Percentiles rank a stretch among this genome's conserved stretches.
phyloP scores from a whole-genome alignment of 148 eudicot species.

The Fagopyrum tataricum region DNA sequence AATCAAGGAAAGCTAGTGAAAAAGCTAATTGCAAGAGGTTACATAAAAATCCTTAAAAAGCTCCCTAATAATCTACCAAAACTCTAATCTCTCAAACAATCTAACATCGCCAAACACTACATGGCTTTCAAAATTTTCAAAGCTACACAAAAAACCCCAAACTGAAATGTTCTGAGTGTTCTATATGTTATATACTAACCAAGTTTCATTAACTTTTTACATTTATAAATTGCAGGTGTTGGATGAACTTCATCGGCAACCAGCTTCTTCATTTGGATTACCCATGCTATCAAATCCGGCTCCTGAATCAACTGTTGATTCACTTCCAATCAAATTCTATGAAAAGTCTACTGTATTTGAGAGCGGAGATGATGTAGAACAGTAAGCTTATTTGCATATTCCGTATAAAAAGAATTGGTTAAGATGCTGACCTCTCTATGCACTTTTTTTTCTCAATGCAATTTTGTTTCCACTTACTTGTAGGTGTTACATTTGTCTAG shows the following conservation, averaged over 20 bases:
- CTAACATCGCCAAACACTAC: no score
- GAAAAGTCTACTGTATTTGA: slow-evolving; percentile 28
- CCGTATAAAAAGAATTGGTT: no score
- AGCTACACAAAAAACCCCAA: no score
- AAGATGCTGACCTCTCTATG: no score
- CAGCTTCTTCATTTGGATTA: slow-evolving; percentile 47
- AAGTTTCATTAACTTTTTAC: neutral
- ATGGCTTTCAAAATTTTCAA: no score
- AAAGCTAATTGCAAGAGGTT: no score
- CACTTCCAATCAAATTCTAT: slow-evolving; percentile 51
- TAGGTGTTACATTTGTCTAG: slow-evolving; percentile 80
- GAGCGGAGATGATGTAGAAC: slow-evolving; percentile 43
- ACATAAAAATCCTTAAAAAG: no score
- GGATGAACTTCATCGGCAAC: slow-evolving; percentile 83
- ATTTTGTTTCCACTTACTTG: slow-evolving; percentile 1
- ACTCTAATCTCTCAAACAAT: no score
- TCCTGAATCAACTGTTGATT: slow-evolving; percentile 65
- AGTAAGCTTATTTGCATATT: slow-evolving; percentile 35
- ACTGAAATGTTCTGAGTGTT: neutral
- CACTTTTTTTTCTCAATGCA: neutral
- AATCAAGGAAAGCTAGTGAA: no score
- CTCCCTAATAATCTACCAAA: no score
- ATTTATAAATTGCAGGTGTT: slow-evolving; percentile 41
- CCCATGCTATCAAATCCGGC: slow-evolving; percentile 68
- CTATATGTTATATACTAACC: neutral